Base-by-base conservation (phyloP, 2,329 filamentous ascomycete genomes). In the Bimuria novae-zelandiae region DNA sequence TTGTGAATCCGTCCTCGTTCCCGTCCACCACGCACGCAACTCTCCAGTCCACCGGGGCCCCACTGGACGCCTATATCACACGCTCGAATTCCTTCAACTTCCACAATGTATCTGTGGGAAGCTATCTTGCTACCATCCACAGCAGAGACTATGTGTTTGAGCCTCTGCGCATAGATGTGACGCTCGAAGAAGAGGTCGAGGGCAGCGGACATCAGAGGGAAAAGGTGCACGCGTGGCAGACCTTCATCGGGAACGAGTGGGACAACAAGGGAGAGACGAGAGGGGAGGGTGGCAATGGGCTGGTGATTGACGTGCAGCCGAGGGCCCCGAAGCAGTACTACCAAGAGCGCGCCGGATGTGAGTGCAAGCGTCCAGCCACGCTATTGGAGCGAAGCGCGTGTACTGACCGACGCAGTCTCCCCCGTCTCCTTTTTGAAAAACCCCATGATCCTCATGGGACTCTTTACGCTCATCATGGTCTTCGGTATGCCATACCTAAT, bases 401-500 rank as follows among this genome's bases (percentile, higher is more conserved):
- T 40, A 50, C 62, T 73, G 52, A 72, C 57, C 53, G 14, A 17
- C 37, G 17, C 60, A 91, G 89, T 93, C 77, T 90, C 87, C 16
- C 81, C 92, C n/a, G 69, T 97, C 52, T 84, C 84, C 53, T 86
- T 97, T 51, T 80, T 97, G 65, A 94, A 94, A 80, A 96, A 90
- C 71, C 94, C 94, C 3, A 97, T 97, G 92, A 97, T 97, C 59
- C 82, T 99, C 55, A 88, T 99, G 79, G 92, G 89, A 4, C 76
- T 96, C 29, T 86, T 94, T 33, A 91, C 88, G 56, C 85, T 97
- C 79, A 87, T 79, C 4, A 79, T 97, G 61, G 92, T 96, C 58
- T 82, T 97, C 65, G 92, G 92, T 61, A 90, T 97, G 89, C 94
- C 94, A 12, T 94, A 97, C 75, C 75, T 99, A 51, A 86, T 97